Base-by-base conservation (phyloP, 2,329 filamentous ascomycete genomes). In the Aspergillus costaricaensis region DNA sequence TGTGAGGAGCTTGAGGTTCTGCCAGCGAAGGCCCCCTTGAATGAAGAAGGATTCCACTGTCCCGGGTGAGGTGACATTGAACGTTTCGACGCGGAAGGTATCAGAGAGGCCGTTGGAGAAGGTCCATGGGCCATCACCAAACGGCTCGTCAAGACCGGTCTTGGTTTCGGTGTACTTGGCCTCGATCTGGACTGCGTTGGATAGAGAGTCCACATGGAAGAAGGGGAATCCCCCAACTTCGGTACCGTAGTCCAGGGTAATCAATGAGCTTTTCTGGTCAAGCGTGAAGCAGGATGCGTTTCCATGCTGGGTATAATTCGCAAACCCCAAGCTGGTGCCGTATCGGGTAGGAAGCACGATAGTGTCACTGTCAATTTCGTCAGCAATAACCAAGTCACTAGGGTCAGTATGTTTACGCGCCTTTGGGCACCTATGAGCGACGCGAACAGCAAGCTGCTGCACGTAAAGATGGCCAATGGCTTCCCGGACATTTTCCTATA, bases 21-120 rank as follows among this genome's bases (percentile, higher is more conserved):
- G 65, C 65, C 65, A 67, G 25, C 65, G 61, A 19, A 62, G 57
- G 1, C 65, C 65, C 14, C 65, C 63, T 47, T 67, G 63, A 8
- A 64, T 63, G 32, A 67, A 60, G 30, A 55, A 58, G 4, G 65
- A 65, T 21, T 61, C 32, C 5, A 60, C 27, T 6, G 30, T 55
- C 17, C 65, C 63, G 4, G 63, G 19, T 1, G 54, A 19, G 1
- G 58, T 65, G 51, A 67, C 44, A 32, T 65, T 65, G 56, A 67
- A 67, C 3, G 65, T 65, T 52, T 67, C 65, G 6, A 64, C 58
- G 7, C 61, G 61, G 23, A 62, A 59, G 3, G 58, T 61, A 30
- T 65, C 65, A 5, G 63, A 41, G 0, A 67, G 54, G 1, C 61
- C 59, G 19, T 61, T 67, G n/a, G 58, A 41, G 32, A 65, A 67